Evolutionary conservation across 495 filamentous ascomycete genomes (phyloP).

Genomic region (Astrocystis sublimbata): DNA sequence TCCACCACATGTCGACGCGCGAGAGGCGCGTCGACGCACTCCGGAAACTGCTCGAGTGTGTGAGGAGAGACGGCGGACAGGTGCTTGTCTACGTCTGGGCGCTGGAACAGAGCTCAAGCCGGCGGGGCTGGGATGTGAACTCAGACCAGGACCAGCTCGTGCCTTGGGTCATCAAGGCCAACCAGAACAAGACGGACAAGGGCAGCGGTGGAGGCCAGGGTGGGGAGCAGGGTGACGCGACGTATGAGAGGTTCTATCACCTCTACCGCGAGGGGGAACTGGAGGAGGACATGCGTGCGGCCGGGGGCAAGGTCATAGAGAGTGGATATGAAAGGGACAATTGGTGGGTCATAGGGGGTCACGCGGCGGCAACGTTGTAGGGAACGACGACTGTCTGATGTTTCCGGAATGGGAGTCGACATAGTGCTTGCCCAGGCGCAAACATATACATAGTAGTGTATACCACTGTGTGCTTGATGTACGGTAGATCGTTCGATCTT

Average conservation of each 20-base stretch:
- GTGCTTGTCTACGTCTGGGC: slow-evolving; percentile 95
- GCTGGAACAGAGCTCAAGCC: slow-evolving; percentile 84
- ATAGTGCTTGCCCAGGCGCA: neutral
- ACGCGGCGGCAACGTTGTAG: slow-evolving; percentile 1
- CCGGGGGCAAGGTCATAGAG: slow-evolving; percentile 73
- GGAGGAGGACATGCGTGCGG: slow-evolving; percentile 72
- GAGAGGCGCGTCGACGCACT: slow-evolving; percentile 73
- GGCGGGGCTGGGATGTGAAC: slow-evolving; percentile 88
- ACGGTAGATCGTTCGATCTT: slow-evolving; percentile 11
- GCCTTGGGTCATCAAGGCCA: slow-evolving; percentile 78
- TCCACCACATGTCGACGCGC: slow-evolving; percentile 91
- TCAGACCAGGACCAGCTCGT: slow-evolving; percentile 88
- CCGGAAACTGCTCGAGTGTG: slow-evolving; percentile 65
- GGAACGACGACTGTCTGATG: neutral
- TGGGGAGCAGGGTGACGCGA: slow-evolving; percentile 40
- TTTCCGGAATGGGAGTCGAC: neutral
- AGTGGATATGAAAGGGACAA: slow-evolving; percentile 97
- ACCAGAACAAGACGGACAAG: slow-evolving; percentile 34
- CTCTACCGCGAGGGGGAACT: slow-evolving; percentile 85
- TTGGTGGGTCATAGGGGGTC: slow-evolving; percentile 73
- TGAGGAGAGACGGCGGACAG: slow-evolving; percentile 58
- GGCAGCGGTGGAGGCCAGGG: slow-evolving; percentile 20
- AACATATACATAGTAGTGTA: neutral
- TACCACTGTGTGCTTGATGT: slow-evolving; percentile 1
- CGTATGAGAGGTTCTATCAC: slow-evolving; percentile 92